Evolutionary conservation across 306 rosid species (phyloP), one percentile per base, ranked within the genome.

Genomic region (Acacia confusa): DNA sequence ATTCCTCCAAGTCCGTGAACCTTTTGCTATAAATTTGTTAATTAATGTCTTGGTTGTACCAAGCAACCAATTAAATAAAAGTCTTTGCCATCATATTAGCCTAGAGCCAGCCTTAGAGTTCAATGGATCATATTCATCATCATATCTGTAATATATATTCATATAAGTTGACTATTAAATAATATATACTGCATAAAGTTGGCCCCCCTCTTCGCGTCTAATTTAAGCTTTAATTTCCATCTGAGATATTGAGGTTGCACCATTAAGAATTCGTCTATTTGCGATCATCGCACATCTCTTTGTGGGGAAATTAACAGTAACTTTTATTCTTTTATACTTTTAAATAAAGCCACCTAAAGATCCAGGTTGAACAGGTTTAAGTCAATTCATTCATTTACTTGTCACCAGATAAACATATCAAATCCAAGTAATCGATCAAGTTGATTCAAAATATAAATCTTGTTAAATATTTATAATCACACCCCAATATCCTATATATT

Each of bases 31-130:
- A 53, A 32, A 41, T 55, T 79, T 63, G 22, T 22, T 9, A 9
- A 57, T 22, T 9, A 9, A 69, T 68, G 82, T 79, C 58, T 69
- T 14, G 20, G 3, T 69, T 69, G 74, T 69, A 12, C 58, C 34
- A 53, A 68, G 71, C 82, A 70, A 38, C 30, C 38, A 68, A 50
- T 50, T 50, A 50, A 32, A 38, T 3, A 19, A 61, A 78, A 69
- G 70, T 45, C 9, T 70, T 24, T 17, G 58, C 7, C 40, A 30
- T 47, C 14, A 25, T 24, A 24, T 36, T 67, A 30, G 52, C 68
- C 72, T 67, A 67, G 32, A 22, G 27, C 64, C 5, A 57, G 30
- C 27, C 64, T 30, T 57, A 57, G 30, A 57, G 24, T 34, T 38
- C 38, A 55, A 40, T 25, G 30, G 72, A 45, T 40, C 16, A 67